phyloP scores from a whole-genome alignment of 768 basidiomycete species.

The Agrocybe chaxingu region DNA sequence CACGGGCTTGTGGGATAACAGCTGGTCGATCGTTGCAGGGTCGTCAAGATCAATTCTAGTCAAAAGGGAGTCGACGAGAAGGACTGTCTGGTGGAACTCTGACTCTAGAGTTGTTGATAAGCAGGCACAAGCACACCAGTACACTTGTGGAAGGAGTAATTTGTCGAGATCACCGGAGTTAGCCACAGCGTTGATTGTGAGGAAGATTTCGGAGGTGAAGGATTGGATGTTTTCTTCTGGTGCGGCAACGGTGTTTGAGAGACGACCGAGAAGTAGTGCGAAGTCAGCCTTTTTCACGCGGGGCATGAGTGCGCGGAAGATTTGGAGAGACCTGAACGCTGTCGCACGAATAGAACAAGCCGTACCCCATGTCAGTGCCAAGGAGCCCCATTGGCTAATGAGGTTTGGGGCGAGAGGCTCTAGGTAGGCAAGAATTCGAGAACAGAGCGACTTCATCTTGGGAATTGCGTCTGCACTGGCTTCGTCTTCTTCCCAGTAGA shows the following conservation, averaged over 20 bases:
- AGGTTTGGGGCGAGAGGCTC: conserved; percentile 69
- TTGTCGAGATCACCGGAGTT: conserved; percentile 54
- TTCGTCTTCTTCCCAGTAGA: conserved; percentile 77
- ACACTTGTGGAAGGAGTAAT: conserved; percentile 73
- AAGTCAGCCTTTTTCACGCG: conserved; percentile 68
- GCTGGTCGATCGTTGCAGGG: conserved; percentile 57
- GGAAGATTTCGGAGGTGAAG: conserved; percentile 81
- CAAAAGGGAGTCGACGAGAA: conserved; percentile 63
- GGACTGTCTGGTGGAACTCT: conserved; percentile 71
- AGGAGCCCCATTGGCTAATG: conserved; percentile 71
- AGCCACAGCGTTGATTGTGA: conserved; percentile 66
- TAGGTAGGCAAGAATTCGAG: conserved; percentile 63
- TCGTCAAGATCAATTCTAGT: conserved; percentile 71
- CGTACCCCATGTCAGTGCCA: conserved; percentile 83
- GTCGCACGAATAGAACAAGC: conserved; percentile 81
- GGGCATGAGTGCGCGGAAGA: conserved; percentile 81
- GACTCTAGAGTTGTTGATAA: conserved; percentile 78
- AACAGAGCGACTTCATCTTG: conserved; percentile 69
- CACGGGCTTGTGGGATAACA: conserved; percentile 63
- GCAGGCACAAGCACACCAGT: conserved; percentile 83
- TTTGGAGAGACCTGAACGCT: conserved; percentile 86
- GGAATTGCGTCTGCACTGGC: conserved; percentile 48
- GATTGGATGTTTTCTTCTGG: conserved; percentile 73
- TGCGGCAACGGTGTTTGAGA: conserved; percentile 81
- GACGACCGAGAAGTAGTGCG: conserved; percentile 73